Conservation (phyloP, 805 yeast genomes). For the Suhomyces xylopsoci region DNA sequence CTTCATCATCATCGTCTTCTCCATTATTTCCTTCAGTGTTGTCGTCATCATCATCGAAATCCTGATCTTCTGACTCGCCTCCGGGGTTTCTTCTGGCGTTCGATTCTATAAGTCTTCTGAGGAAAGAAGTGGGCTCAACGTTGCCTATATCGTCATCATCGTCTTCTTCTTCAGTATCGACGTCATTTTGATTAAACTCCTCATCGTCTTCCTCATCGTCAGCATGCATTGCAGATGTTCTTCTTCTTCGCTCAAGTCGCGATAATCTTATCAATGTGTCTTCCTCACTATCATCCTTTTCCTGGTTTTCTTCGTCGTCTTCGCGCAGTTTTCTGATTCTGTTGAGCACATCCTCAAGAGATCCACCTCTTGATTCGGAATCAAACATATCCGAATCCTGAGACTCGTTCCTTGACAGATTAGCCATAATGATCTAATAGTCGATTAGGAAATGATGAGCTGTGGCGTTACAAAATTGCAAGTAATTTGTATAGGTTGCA, state of each 20-base stretch:
- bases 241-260: constrained; percentile 29
- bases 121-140: constrained; percentile 8
- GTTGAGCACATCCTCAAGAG: neutral
- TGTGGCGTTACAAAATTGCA: neutral
- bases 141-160: constrained; percentile 9
- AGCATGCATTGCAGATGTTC: constrained; percentile 14
- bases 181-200: constrained; percentile 9
- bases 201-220: constrained; percentile 12
- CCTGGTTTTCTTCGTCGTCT: neutral
- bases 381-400: neutral
- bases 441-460: neutral
- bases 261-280: constrained; percentile 38
- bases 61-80: neutral
- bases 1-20: constrained; percentile 14
- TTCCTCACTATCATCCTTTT: constrained; percentile 17
- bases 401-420: neutral
- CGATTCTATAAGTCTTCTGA: constrained; percentile 6
- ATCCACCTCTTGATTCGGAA: neutral
- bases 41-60: constrained; percentile 7
- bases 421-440: neutral
- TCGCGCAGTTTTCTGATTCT: neutral
- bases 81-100: constrained; percentile 1
- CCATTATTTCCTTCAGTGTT: constrained; percentile 8
- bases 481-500: neutral
- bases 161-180: constrained; percentile 7